phyloP scores from a whole-genome alignment of 768 basidiomycete species.

The Lactarius psammicola region DNA sequence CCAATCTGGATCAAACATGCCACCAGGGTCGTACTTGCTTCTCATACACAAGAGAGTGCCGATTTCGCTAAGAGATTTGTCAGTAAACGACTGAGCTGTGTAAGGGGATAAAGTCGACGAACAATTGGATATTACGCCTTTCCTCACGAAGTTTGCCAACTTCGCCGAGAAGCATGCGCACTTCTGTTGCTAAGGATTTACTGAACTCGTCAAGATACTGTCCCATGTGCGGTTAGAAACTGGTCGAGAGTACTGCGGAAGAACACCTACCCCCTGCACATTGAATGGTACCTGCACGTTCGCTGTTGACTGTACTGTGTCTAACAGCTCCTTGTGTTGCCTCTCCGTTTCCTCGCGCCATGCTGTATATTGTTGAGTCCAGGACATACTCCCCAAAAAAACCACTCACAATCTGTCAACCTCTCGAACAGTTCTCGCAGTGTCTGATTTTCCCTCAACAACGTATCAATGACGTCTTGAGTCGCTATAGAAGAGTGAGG shows the following conservation, averaged over 20 bases:
- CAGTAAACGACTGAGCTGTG: conserved; percentile 1
- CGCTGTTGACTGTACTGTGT: conserved; percentile 67
- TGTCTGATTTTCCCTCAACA: conserved; percentile 57
- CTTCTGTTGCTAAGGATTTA: conserved; percentile 77
- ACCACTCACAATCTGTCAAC: conserved; percentile 56
- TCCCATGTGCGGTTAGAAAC: conserved; percentile 12
- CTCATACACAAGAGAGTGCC: conserved; percentile 67
- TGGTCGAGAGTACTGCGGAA: neutral
- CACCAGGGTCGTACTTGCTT: conserved; percentile 79
- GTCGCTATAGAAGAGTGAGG: conserved; percentile 43
- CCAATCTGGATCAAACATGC: conserved; percentile 86
- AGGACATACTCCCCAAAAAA: neutral
- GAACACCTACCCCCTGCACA: conserved; percentile 65
- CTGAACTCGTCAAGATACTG: conserved; percentile 89
- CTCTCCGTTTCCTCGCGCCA: conserved; percentile 65
- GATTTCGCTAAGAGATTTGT: conserved; percentile 56
- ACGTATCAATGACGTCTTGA: conserved; percentile 58
- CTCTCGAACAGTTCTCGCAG: conserved; percentile 53
- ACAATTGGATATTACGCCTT: conserved; percentile 75
- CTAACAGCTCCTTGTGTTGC: conserved; percentile 67
- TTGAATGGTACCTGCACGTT: conserved; percentile 80
- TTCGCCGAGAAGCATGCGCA: conserved; percentile 78
- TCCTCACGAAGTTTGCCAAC: conserved; percentile 83
- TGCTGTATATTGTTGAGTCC: conserved; percentile 40
- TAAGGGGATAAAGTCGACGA: conserved; percentile 35